A percentile compares a stretch with the other conserved stretches of the same genome.
These are phyloP conservation scores for Fusarium sp. DNA, from an alignment of 2,329 filamentous ascomycete genomes.

Conservation along the genomic window DNA sequence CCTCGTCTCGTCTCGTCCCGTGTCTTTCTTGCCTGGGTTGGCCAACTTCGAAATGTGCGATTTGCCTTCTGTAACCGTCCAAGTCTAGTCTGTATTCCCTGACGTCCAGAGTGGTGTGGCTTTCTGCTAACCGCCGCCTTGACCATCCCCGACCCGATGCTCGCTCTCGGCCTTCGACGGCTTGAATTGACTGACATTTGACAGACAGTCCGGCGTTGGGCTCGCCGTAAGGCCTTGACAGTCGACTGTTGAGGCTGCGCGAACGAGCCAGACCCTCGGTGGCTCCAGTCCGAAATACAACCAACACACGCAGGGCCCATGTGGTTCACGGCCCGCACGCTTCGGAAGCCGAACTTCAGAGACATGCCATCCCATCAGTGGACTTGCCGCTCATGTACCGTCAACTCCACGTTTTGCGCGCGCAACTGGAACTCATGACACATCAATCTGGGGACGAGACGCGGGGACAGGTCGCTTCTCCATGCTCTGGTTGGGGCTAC, in stretches of 20 bases:
- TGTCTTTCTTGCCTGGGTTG: background rate
- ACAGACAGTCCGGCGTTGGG: background rate
- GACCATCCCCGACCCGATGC: background rate
- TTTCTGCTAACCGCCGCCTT: slow-evolving; percentile 21
- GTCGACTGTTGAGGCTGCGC: slow-evolving; percentile 22
- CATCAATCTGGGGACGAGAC: slow-evolving; percentile 28
- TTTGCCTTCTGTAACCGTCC: slow-evolving; percentile 36
- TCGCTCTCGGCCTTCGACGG: slow-evolving; percentile 21
- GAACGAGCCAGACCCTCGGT: slow-evolving; percentile 24
- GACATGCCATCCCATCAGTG: slow-evolving; percentile 7
- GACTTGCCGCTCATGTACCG: slow-evolving; percentile 14
- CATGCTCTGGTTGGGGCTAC: slow-evolving; percentile 23
- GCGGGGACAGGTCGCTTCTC: slow-evolving; percentile 35
- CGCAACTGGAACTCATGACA: slow-evolving; percentile 32
- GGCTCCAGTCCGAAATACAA: slow-evolving; percentile 23
- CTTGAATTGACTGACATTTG: slow-evolving; percentile 1
- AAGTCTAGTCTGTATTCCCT: slow-evolving; percentile 14
- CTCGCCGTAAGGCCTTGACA: slow-evolving; percentile 15
- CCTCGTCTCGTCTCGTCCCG: background rate
- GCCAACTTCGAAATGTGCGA: background rate
- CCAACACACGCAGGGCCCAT: background rate
- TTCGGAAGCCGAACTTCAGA: slow-evolving; percentile 22
- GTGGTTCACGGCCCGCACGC: slow-evolving; percentile 1
- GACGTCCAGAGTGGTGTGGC: slow-evolving; percentile 29
- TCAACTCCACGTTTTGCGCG: slow-evolving; percentile 20